Evolutionary conservation across 768 basidiomycete genomes (phyloP), one percentile per base, ranked within the genome.

Genomic region (Boletus sp.): DNA sequence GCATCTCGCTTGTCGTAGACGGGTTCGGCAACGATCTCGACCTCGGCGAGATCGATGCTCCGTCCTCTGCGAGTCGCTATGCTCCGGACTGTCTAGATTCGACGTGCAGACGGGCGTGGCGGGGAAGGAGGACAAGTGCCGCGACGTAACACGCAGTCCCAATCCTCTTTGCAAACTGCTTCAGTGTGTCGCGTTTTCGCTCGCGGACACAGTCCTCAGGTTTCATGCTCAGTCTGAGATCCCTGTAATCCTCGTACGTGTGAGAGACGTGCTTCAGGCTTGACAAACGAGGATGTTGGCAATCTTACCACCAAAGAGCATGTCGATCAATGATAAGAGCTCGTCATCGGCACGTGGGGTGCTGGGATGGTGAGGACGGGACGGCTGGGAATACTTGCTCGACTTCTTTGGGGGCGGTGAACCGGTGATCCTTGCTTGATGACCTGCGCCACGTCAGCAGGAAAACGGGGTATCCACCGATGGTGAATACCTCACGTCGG

Each of bases 261-360:
- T 93, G 86, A 3, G 94, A 96, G 49, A 97, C 84, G 65, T 92
- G 85, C 71, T 96, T 95, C 95, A 98, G 57, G 84, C 83, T 63
- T 94, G 92, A 70, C 95, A 98, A 4, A 98, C 89, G 49, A 98
- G 87, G 67, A 97, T 87, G 74, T 89, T 92, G 6, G 92, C 87
- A 47, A 98, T 79, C 64, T 85, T 83, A 6, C 95, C 95, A 32
- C 91, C 90, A 65, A 97, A 98, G 54, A 97, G 78, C 77, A 91
- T 90, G 72, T 97, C 94, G 5, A 90, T 83, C 59, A 96, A 89
- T 0, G 94, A 86, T 5, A 81, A 68, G 32, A 88, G 75, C 37
- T 84, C 80, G 37, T 82, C 79, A 36, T 79, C 77, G 5, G 71
- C 50, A 32, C n/a, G n/a, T n/a, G n/a, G n/a, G n/a, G 50, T 37